Conservation (phyloP, 768 basidiomycete genomes). For the Lactarius evosmus region DNA sequence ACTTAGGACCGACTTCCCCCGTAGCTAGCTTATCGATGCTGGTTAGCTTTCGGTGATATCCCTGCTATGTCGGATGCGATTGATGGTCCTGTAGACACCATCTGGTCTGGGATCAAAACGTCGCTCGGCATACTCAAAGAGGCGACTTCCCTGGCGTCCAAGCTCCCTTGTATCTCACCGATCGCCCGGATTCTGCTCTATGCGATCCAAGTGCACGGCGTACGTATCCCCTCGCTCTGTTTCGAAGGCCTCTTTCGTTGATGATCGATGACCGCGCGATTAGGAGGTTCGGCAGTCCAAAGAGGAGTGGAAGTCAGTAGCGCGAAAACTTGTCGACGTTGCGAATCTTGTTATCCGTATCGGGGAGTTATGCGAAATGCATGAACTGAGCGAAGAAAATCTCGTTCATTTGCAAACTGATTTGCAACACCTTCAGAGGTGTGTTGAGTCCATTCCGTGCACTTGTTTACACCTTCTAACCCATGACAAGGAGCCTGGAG, state of each 20-base stretch:
- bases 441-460: not conserved
- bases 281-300: conserved; percentile 3
- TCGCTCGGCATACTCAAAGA: not conserved
- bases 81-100: not conserved
- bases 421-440: not conserved
- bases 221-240: not conserved
- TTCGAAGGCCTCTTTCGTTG: not conserved
- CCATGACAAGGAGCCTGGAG: not conserved
- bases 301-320: not conserved
- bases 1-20: not conserved
- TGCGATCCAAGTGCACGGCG: not conserved
- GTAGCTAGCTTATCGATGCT: not conserved
- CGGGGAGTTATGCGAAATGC: not conserved
- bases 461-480: not conserved
- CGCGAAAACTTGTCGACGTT: not conserved
- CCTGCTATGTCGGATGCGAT: not conserved
- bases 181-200: not conserved
- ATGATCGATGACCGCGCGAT: not conserved
- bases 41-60: not conserved
- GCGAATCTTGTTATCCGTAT: not conserved
- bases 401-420: not conserved
- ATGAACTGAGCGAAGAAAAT: not conserved
- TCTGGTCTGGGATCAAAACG: not conserved
- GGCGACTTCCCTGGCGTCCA: not conserved
- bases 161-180: not conserved